Evolutionary conservation across 2,329 filamentous ascomycete species (phyloP).

Genomic region (Tolypocladium pustulatum): DNA sequence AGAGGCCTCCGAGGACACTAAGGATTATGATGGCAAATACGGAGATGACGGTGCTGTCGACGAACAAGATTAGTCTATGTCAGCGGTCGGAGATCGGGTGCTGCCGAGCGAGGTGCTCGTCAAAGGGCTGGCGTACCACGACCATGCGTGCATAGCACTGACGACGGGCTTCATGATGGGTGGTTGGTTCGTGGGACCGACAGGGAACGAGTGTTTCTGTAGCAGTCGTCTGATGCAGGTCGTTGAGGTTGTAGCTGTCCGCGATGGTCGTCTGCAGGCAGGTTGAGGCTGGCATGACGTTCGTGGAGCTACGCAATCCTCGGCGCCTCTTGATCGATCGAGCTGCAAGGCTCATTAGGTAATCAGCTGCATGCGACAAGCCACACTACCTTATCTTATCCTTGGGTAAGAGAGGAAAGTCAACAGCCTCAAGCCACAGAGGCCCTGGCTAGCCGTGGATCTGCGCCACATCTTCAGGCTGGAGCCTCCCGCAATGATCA

Average conservation of each 20-base stretch:
- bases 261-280: neutral
- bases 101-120: neutral
- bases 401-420: too few species aligned
- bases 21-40: conserved; percentile 56
- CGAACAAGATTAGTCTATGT: conserved; percentile 12
- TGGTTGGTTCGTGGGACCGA: neutral
- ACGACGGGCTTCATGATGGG: conserved; percentile 87
- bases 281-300: neutral
- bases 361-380: neutral
- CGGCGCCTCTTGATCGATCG: neutral
- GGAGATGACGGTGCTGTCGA: conserved; percentile 58
- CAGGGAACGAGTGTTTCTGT: neutral
- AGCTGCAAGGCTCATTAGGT: neutral
- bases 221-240: neutral
- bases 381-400: too few species aligned
- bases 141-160: conserved; percentile 86
- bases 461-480: neutral
- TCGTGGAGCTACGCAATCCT: neutral
- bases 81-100: neutral
- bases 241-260: neutral
- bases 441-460: neutral
- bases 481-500: too few species aligned
- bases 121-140: conserved; percentile 54
- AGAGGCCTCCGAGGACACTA: conserved; percentile 57
- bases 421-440: neutral